These are phyloP conservation scores for Curvularia eragrostidis DNA, from an alignment of 2,329 filamentous ascomycete species.

Conservation along the genomic window DNA sequence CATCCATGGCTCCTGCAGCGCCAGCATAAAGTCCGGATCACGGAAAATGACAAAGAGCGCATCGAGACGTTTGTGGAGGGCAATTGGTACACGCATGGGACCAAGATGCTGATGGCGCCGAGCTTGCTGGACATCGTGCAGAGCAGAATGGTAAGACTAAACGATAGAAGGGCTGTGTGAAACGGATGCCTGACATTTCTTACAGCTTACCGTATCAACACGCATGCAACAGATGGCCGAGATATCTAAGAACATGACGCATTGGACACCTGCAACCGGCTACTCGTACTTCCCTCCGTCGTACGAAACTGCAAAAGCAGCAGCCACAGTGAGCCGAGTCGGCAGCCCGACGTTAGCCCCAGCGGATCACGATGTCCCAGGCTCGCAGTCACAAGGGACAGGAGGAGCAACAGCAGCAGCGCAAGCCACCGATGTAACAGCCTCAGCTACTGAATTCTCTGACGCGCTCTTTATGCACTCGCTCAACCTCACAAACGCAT, in stretches of 20 bases:
- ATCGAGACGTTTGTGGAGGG: constrained; percentile 61
- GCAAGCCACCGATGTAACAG: constrained; percentile 18
- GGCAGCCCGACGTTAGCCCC: constrained; percentile 40
- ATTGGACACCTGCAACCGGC: constrained; percentile 65
- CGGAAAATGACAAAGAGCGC: constrained; percentile 48
- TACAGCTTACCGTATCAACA: constrained; percentile 62
- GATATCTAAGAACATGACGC: constrained; percentile 60
- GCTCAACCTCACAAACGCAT: constrained; percentile 59
- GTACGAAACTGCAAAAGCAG: constrained; percentile 48
- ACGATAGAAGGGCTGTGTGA: background rate
- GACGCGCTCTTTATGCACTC: constrained; percentile 53
- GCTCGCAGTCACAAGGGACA: constrained; percentile 31
- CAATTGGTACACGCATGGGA: constrained; percentile 67
- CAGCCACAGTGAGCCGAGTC: constrained; percentile 35
- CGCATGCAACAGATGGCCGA: constrained; percentile 63
- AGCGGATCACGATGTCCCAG: constrained; percentile 35
- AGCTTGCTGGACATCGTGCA: constrained; percentile 65
- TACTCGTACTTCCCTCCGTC: constrained; percentile 64
- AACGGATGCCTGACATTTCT: constrained; percentile 8
- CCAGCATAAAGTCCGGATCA: constrained; percentile 49
- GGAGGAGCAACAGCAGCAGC: constrained; percentile 20
- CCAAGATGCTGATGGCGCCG: constrained; percentile 67
- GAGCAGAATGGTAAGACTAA: constrained; percentile 57
- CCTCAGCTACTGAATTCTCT: constrained; percentile 35
- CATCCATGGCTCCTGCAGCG: constrained; percentile 68